phyloP scores from a whole-genome alignment of 1,284 basidiomycete species.

The Trametes polyzona region DNA sequence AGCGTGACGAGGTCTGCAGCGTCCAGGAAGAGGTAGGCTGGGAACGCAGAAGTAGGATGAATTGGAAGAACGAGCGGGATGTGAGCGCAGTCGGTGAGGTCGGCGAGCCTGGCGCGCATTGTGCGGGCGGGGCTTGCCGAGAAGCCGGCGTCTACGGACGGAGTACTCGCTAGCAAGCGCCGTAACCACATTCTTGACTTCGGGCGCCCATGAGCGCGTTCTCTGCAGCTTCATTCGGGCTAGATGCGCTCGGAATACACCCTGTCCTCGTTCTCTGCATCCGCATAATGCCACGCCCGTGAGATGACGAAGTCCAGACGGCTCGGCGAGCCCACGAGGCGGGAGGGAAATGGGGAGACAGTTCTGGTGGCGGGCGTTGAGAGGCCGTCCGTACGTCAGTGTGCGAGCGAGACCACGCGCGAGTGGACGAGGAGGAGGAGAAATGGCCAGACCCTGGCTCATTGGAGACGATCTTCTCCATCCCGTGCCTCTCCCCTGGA shows the following conservation, averaged over 20 bases:
- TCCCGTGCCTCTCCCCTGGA: neutral
- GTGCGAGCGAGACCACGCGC: neutral
- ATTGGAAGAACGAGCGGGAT: slow-evolving; percentile 1
- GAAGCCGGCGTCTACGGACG: neutral
- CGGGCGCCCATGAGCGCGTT: neutral
- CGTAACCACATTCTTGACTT: neutral
- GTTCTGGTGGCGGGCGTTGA: slow-evolving; percentile 13
- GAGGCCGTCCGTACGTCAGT: slow-evolving; percentile 7
- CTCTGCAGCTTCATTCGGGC: neutral
- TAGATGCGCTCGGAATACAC: neutral
- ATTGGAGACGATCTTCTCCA: neutral
- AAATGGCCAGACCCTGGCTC: neutral
- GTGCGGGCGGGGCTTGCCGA: slow-evolving; percentile 10
- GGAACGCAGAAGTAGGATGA: neutral
- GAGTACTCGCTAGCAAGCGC: neutral
- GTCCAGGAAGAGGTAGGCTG: neutral
- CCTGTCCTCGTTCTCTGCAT: neutral
- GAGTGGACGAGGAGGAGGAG: neutral
- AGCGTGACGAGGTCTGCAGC: neutral
- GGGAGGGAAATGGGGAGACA: neutral
- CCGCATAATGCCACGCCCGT: neutral
- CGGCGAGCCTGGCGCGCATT: neutral
- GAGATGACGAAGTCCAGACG: neutral
- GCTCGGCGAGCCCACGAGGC: neutral
- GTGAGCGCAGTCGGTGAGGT: neutral